phyloP scores from a whole-genome alignment of 2,329 filamentous ascomycete species.

The Botrytis aclada region DNA sequence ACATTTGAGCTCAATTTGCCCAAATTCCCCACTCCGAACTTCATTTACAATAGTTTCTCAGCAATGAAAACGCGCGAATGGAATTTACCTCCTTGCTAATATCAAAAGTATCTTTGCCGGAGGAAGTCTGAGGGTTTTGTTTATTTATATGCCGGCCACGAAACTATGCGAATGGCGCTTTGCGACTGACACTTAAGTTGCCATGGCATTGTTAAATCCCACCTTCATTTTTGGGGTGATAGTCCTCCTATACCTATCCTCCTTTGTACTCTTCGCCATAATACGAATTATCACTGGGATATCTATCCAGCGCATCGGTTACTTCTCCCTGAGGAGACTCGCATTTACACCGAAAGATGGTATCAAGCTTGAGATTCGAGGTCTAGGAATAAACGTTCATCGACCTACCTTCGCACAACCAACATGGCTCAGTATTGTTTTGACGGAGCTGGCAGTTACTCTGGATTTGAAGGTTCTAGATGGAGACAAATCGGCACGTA shows the following conservation, averaged over 20 bases:
- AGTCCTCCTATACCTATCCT: constrained; percentile 82
- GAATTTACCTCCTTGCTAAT: constrained; percentile 12
- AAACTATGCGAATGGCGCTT: constrained; percentile 17
- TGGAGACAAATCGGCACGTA: constrained; percentile 38
- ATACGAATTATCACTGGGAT: constrained; percentile 89
- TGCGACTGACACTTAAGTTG: constrained; percentile 17
- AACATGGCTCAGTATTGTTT: constrained; percentile 88
- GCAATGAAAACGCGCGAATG: constrained; percentile 18
- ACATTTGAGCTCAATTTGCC: constrained; percentile 15
- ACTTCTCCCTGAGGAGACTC: constrained; percentile 85
- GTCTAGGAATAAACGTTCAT: constrained; percentile 83
- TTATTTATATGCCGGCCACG: not conserved
- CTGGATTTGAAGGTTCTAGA: constrained; percentile 70
- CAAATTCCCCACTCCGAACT: constrained; percentile 12
- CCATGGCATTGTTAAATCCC: constrained; percentile 65
- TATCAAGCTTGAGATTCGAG: constrained; percentile 82
- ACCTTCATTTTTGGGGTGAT: constrained; percentile 84
- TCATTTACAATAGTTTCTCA: constrained; percentile 9
- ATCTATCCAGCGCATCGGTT: constrained; percentile 93
- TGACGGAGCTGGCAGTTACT: constrained; percentile 82
- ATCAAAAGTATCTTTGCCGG: constrained; percentile 14
- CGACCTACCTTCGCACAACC: constrained; percentile 95
- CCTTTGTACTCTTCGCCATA: constrained; percentile 91
- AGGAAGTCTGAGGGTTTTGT: not conserved
- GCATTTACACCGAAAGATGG: constrained; percentile 88